Percentiles rank a stretch among this genome's conserved stretches.
Evolutionary conservation across 2,329 filamentous ascomycete species (phyloP).

Genomic region (Capronia epimyces): DNA sequence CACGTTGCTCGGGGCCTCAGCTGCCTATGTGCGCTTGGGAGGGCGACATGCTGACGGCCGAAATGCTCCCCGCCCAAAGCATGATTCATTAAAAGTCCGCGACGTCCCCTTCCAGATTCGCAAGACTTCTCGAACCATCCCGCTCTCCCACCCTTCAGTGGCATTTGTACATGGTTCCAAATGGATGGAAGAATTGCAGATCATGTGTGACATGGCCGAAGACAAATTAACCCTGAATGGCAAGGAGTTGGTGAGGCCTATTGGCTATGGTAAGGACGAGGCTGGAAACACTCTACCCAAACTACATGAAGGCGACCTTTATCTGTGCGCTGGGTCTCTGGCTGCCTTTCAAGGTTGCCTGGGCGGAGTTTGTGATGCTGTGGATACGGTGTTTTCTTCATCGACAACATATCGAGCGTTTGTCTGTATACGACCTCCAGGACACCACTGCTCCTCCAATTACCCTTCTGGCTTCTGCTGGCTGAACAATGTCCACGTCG

Average conservation of each 20-base stretch:
- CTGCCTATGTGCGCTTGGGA: conserved; percentile 86
- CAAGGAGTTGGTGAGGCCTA: conserved; percentile 68
- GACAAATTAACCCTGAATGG: conserved; percentile 68
- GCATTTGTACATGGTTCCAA: conserved; percentile 84
- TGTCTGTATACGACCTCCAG: conserved; percentile 85
- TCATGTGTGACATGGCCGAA: conserved; percentile 77
- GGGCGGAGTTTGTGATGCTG: conserved; percentile 86
- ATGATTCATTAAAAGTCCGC: conserved; percentile 12
- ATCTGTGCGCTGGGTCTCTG: conserved; percentile 79
- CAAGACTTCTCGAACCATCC: conserved; percentile 67
- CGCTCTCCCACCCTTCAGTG: conserved; percentile 69
- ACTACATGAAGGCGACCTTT: conserved; percentile 84
- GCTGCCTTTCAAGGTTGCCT: conserved; percentile 85
- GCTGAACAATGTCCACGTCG: conserved; percentile 97
- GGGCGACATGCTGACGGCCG: conserved; percentile 63
- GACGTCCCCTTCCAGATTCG: conserved; percentile 69
- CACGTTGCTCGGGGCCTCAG: conserved; percentile 71
- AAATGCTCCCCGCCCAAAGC: conserved; percentile 58
- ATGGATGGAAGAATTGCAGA: conserved; percentile 88
- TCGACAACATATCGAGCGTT: conserved; percentile 66
- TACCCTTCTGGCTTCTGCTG: conserved; percentile 96
- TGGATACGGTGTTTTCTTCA: conserved; percentile 72
- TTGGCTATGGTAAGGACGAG: conserved; percentile 36
- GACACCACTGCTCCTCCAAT: conserved; percentile 87
- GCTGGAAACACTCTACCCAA: conserved; percentile 43